Conservation (phyloP, 176 grass and related monocot genomes). For the Hsuehochloa calcarea region DNA sequence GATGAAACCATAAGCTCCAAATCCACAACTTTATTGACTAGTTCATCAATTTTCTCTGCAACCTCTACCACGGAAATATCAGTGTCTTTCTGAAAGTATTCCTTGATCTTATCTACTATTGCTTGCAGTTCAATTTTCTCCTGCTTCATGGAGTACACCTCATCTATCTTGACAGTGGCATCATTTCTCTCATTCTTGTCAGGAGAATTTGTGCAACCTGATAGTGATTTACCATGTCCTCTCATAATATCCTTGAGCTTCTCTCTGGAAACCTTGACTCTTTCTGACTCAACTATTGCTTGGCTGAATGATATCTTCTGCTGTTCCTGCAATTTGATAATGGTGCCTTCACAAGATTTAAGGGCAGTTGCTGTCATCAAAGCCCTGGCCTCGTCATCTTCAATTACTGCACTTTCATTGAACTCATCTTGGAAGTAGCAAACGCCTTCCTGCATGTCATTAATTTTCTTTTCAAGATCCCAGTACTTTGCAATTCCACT, state of each 20-base stretch:
- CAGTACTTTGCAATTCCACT: conserved; percentile 79
- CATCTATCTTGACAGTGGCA: conserved; percentile 6
- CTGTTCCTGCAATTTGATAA: conserved; percentile 61
- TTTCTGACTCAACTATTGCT: conserved; percentile 35
- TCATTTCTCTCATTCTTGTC: conserved; percentile 11
- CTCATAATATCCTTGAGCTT: conserved; percentile 57
- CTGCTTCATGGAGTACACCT: conserved; percentile 46
- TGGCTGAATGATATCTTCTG: conserved; percentile 37
- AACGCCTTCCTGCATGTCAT: conserved; percentile 68
- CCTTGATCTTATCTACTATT: conserved; percentile 50
- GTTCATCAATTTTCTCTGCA: conserved; percentile 68
- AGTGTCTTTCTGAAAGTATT: conserved; percentile 52
- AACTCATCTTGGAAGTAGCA: conserved; percentile 70
- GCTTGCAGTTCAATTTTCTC: conserved; percentile 48
- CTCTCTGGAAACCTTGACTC: conserved; percentile 37
- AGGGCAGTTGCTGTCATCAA: conserved; percentile 70
- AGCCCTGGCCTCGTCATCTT: conserved; percentile 62
- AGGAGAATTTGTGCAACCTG: conserved; percentile 23
- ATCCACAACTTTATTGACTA: conserved; percentile 70
- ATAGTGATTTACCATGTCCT: conserved; percentile 19
- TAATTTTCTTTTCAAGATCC: conserved; percentile 78
- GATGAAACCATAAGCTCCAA: conserved; percentile 74
- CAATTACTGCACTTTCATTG: conserved; percentile 51
- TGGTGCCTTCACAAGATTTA: conserved; percentile 68
- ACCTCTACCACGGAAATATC: conserved; percentile 46